These are phyloP conservation scores for Acmispon strigosus DNA, from an alignment of 306 rosid genomes.

Conservation along the genomic window DNA sequence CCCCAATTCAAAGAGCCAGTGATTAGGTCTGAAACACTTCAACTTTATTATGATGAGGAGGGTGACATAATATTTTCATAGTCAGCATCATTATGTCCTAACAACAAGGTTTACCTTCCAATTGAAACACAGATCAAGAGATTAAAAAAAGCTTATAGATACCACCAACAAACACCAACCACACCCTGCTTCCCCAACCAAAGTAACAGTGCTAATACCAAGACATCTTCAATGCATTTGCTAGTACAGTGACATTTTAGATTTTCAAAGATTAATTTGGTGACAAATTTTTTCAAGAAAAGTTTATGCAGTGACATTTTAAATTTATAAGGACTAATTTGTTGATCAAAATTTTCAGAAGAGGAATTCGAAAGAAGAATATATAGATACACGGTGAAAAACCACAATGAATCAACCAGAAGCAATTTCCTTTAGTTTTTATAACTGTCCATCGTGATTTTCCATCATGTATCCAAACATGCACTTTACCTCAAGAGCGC, in stretches of 20 bases:
- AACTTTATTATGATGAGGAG: not conserved
- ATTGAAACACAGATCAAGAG: not conserved
- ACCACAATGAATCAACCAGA: no score
- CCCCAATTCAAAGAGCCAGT: conserved; percentile 6
- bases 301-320: no score
- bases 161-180: conserved; percentile 1
- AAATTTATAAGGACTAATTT: no score
- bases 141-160: not conserved
- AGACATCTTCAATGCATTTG: no score
- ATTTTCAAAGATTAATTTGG: no score
- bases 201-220: not conserved
- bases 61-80: not conserved
- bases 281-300: no score
- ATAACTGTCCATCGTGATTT: no score
- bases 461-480: not conserved
- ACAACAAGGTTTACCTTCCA: conserved; percentile 9
- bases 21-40: conserved; percentile 3
- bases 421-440: no score
- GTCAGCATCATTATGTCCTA: not conserved
- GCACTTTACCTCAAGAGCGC: conserved; percentile 74
- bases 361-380: no score
- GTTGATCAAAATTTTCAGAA: no score
- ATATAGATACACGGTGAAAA: no score
- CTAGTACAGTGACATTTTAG: no score
- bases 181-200: not conserved